A percentile compares a stretch with the other conserved stretches of the same genome.
Evolutionary conservation across 164 flowering plant species (phyloP).

Genomic region (Echeveria elegans): DNA sequence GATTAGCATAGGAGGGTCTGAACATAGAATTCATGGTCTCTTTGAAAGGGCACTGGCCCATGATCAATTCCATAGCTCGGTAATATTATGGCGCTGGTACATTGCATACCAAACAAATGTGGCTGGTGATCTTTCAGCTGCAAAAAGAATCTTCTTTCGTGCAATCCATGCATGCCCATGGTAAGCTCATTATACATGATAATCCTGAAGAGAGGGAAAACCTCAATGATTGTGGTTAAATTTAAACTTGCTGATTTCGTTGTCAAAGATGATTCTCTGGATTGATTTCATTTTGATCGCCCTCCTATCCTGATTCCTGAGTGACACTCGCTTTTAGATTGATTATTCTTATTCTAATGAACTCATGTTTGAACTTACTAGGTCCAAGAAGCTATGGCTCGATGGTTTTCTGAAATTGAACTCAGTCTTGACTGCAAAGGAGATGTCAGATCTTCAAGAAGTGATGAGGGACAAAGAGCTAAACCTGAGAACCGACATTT

Average conservation of each 20-base stretch:
- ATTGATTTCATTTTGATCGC: too few relatives aligned
- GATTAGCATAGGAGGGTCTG: constrained; percentile 46
- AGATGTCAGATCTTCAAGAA: constrained; percentile 90
- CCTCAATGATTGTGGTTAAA: background rate
- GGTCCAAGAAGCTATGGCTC: constrained; percentile 94
- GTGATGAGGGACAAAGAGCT: constrained; percentile 95
- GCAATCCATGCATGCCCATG: constrained; percentile 97
- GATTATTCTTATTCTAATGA: background rate
- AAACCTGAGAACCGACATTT: constrained; percentile 84
- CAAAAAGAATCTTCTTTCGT: constrained; percentile 70
- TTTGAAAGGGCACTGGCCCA: constrained; percentile 76
- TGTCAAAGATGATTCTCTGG: background rate
- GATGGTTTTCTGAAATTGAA: constrained; percentile 71
- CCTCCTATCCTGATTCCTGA: background rate
- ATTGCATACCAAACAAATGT: constrained; percentile 56
- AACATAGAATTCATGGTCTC: constrained; percentile 68
- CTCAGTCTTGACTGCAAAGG: constrained; percentile 54
- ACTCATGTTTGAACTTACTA: constrained; percentile 13
- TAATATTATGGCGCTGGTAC: constrained; percentile 74
- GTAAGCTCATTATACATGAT: constrained; percentile 28
- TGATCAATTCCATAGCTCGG: constrained; percentile 50
- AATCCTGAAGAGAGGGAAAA: background rate
- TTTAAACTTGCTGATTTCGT: background rate
- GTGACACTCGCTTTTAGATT: background rate
- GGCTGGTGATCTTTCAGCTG: constrained; percentile 48